Evolutionary conservation across 148 eudicot species (phyloP).

Genomic region (Drosera capensis): DNA sequence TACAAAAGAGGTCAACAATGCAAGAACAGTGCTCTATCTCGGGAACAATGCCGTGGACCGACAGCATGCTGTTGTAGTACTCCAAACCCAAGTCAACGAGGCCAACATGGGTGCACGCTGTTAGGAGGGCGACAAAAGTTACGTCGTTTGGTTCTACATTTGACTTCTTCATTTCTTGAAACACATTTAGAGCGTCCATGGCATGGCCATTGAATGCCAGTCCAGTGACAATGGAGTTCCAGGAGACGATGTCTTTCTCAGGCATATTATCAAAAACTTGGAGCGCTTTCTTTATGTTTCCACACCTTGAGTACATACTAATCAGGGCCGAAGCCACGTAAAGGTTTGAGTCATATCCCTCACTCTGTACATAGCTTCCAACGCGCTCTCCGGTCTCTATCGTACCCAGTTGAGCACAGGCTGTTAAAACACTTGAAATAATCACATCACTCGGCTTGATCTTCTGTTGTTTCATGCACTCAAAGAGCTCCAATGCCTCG

Average conservation of each 20-base stretch:
- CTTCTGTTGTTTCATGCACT: constrained; percentile 20
- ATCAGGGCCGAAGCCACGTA: constrained; percentile 33
- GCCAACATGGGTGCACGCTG: constrained; percentile 50
- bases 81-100: constrained; percentile 29
- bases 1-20: constrained; percentile 41
- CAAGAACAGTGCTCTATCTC: constrained; percentile 48
- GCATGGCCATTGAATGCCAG: constrained; percentile 42
- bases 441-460: constrained; percentile 42
- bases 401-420: constrained; percentile 47
- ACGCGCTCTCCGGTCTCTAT: constrained; percentile 28
- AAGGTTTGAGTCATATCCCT: constrained; percentile 19
- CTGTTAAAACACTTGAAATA: constrained; percentile 39
- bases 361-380: constrained; percentile 24
- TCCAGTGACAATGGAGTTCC: constrained; percentile 50
- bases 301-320: constrained; percentile 42
- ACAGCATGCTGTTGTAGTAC: constrained; percentile 26
- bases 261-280: constrained; percentile 24
- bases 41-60: constrained; percentile 22
- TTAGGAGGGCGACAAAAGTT: constrained; percentile 39
- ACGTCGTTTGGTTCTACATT: constrained; percentile 26
- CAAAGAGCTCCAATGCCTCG: constrained; percentile 43
- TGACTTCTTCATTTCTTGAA: constrained; percentile 22
- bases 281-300: constrained; percentile 28
- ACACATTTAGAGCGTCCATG: constrained; percentile 19
- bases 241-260: constrained; percentile 32